Evolutionary conservation across 305 asterid genomes (phyloP), one percentile per base, ranked within the genome.

Genomic region (Solanum hybrid): DNA sequence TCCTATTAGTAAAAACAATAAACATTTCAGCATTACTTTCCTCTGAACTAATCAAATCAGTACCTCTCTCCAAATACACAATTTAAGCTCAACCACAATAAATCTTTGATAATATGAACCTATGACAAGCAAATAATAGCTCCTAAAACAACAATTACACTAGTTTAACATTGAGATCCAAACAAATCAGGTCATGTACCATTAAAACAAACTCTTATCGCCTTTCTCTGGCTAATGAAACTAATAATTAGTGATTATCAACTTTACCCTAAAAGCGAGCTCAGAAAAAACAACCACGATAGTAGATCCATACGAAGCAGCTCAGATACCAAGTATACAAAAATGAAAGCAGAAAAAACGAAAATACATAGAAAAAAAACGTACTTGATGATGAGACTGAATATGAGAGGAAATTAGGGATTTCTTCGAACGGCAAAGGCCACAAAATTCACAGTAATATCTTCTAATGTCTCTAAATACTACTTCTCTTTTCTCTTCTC

Each of bases 371-470:
- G 71, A 60, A 20, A 60, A 56, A n/a, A 72, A 22, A 24, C n/a
- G 32, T 35, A 96, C 99, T 95, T 93, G 91, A 73, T 97, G 99
- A 46, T 91, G 86, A 26, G 94, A 86, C 8, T 88, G 92, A 77
- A 97, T 89, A 90, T 97, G 99, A 37, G 96, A 89, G 32, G 98
- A 89, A 69, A 96, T 92, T 3, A 96, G 92, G 29, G 96, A 42
- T 89, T 96, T 97, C 93, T 97, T 97, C 38, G 99, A 97, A 31
- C 99, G 96, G 93, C 95, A 94, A 66, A 96, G 85, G 13, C 99
- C 99, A 91, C 99, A 97, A 90, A 73, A 97, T 66, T 97, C 94
- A 85, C 99, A 97, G 86, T 90, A 91, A 86, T 97, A 97, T 66
- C 96, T 90, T 66, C 99, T 92, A 2, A 96, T 95, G 88, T 96